These are phyloP conservation scores for Synchytrium microbalum DNA, from an alignment of 371 early-diverging fungal genomes.

Conservation along the genomic window DNA sequence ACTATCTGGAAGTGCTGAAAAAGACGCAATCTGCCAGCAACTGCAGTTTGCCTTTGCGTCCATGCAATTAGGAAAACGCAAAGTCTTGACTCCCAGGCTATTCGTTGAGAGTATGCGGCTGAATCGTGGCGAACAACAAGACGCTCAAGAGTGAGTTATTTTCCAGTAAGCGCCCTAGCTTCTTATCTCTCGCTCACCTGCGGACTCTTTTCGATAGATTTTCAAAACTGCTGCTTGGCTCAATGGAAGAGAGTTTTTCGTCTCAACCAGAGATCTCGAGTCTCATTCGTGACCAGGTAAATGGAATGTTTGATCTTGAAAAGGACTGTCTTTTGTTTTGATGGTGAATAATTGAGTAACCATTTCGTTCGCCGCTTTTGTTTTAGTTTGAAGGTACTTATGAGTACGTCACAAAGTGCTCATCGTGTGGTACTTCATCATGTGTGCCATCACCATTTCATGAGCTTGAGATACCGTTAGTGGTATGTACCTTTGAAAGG, in stretches of 20 bases:
- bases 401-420: slow-evolving; percentile 27
- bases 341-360: no score
- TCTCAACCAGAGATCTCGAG: neutral
- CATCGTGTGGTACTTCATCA: slow-evolving; percentile 19
- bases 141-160: slow-evolving; percentile 39
- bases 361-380: no score
- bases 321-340: no score
- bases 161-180: no score
- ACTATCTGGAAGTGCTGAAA: neutral
- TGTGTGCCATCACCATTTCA: slow-evolving; percentile 20
- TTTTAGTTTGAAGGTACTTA: slow-evolving; percentile 29
- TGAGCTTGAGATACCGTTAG: slow-evolving; percentile 25
- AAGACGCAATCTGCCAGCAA: slow-evolving; percentile 19
- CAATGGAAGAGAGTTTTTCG: neutral
- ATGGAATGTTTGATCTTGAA: neutral
- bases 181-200: no score
- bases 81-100: slow-evolving; percentile 25
- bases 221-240: slow-evolving; percentile 23
- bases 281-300: neutral
- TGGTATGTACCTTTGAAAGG: slow-evolving; percentile 22
- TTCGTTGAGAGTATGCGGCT: slow-evolving; percentile 32
- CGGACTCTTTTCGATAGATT: slow-evolving; percentile 24
- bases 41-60: slow-evolving; percentile 29
- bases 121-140: slow-evolving; percentile 35
- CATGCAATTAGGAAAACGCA: slow-evolving; percentile 14